Base-by-base conservation (phyloP, 768 basidiomycete species). In the Cantharellus cinnabarinus region DNA sequence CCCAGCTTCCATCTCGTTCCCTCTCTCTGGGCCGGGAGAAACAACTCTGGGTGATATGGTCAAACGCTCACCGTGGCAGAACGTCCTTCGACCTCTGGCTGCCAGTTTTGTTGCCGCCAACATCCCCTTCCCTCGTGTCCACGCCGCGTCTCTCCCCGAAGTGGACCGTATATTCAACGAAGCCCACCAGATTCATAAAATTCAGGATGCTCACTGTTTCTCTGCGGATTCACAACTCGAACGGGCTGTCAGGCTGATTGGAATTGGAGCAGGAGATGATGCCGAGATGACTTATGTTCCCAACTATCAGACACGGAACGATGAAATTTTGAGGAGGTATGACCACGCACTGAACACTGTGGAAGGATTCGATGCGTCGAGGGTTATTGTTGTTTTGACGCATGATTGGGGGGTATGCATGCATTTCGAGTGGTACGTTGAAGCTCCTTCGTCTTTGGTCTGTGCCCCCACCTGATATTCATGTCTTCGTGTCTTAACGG, bases 331-430 rank as follows among this genome's bases (percentile, higher is more conserved):
- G 44, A 10, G 10, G 44, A 48, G 44, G 10, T 29, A 10, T 48
- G 44, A 48, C 29, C 44, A 48, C 44, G 29, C 29, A 48, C 44
- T 10, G 10, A 29, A 48, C 10, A 48, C 10, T 29, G 44, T 48
- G 10, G 44, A 48, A n/a, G 64, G 64, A 4, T 57, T 68, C 4
- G 59, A 58, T 42, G 59, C 57, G 4, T 64, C 65, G 41, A 63
- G 62, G 34, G 59, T 67, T 35, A 63, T 66, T 5, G 58, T 68
- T 35, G 62, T 65, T 2, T 58, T 69, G 42, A 70, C 69, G n/a
- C 68, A 69, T 60, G 69, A 70, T 60, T 70, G 68, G 68, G 69
- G 69, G 51, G 63, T 67, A 37, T 70, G 68, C 54, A 59, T 64
- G 29, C 52, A 60, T 5, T 69, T 69, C 58, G 68, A 67, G 4